These are phyloP conservation scores for Lactarius quietus DNA, from an alignment of 768 basidiomycete genomes.

Conservation along the genomic window DNA sequence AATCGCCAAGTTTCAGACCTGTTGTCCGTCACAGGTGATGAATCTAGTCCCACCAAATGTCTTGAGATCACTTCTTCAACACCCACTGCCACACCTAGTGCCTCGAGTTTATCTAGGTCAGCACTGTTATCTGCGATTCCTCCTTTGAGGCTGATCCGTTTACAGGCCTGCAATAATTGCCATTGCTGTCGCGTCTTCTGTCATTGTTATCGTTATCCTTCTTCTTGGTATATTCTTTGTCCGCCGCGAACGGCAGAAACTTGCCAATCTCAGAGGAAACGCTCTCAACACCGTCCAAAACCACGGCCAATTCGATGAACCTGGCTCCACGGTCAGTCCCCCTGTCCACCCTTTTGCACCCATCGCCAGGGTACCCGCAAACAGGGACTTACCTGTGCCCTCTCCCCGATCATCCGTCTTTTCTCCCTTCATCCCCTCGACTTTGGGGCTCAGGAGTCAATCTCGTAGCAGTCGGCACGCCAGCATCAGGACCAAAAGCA, in stretches of 20 bases:
- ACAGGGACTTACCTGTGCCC: not conserved
- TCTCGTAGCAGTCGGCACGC: not conserved
- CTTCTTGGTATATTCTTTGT: constrained; percentile 9
- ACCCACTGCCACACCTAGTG: not conserved
- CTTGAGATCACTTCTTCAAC: constrained; percentile 13
- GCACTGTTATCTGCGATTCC: not conserved
- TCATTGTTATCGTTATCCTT: constrained; percentile 1
- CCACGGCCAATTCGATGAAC: too few relatives aligned
- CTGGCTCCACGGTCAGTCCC: not conserved
- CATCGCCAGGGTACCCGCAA: not conserved
- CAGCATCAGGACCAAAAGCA: constrained; percentile 2
- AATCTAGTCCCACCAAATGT: constrained; percentile 30
- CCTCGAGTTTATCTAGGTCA: not conserved
- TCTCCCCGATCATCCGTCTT: constrained; percentile 14
- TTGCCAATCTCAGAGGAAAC: not conserved
- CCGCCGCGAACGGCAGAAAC: constrained; percentile 13
- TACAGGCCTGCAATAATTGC: constrained; percentile 13
- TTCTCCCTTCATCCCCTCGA: constrained; percentile 1
- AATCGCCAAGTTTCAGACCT: constrained; percentile 42
- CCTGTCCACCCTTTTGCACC: not conserved
- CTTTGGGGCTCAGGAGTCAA: not conserved
- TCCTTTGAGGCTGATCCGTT: not conserved
- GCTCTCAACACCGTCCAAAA: not conserved
- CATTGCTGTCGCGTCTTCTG: constrained; percentile 5
- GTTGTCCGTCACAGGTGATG: constrained; percentile 38